Base-by-base conservation (phyloP, 164 flowering plant genomes). In the Umbellularia californica region DNA sequence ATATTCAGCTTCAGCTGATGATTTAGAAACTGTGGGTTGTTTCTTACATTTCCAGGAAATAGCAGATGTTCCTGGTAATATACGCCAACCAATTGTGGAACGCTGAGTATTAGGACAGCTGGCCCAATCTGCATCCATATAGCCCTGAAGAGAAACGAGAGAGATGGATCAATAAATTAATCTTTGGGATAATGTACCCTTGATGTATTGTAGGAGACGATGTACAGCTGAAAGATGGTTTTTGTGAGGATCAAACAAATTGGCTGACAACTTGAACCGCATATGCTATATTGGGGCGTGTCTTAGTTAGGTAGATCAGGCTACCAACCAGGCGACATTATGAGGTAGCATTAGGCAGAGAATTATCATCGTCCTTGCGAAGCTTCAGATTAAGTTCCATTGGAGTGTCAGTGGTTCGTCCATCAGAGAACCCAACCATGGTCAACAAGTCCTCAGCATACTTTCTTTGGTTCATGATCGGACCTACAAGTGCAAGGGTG, bases 351-450 rank as follows among this genome's bases (percentile, higher is more conserved):
- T 69, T 9, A 3, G 7, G 5, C 6, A 35, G 24, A 33, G 12
- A 6, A 6, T n/a, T 47, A 4, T n/a, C 52, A 14, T 69, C 33
- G 33, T 30, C 33, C 14, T 14, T 20, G 5, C 25, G 1, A 14
- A 47, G 71, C 55, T 69, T 69, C 10, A 69, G 9, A 69, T 69
- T 69, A 19, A n/a, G 9, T 47, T 69, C 58, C 19, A 33, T 69
- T 12, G 5, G 11, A 6, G 52, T 69, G 20, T 33, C 9, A 11
- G 13, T 0, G 2, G 5, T 19, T 47, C 4, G 17, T 17, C 10
- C 52, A 47, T 69, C 58, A 4, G 5, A 12, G 30, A 69, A 15
- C 19, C 52, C 5, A 5, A 24, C 71, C 35, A 7, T 14, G 24
- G 71, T 13, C 9, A 19, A 5, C 30, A 69, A 5, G 33, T 69